Evolutionary conservation across 176 grass and related monocot species (phyloP).

Genomic region (Zea luxurians): DNA sequence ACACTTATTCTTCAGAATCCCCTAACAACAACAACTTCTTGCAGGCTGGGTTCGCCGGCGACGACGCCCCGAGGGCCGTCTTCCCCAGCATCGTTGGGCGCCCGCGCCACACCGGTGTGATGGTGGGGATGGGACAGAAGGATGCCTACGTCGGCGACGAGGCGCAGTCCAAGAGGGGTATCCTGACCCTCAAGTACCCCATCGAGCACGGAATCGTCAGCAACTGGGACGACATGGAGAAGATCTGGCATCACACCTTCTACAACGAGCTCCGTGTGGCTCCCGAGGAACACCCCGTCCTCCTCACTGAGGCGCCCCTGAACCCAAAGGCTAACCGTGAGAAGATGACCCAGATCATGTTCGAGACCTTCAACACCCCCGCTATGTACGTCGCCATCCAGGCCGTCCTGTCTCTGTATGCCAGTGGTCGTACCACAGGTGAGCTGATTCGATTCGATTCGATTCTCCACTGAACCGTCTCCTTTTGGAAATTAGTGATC

Average conservation of each 20-base stretch:
- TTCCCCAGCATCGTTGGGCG: slow-evolving; percentile 68
- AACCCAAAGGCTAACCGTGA: slow-evolving; percentile 82
- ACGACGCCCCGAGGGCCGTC: slow-evolving; percentile 70
- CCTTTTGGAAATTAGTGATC: too few species aligned
- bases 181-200: slow-evolving; percentile 74
- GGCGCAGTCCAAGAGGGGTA: slow-evolving; percentile 79
- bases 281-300: slow-evolving; percentile 68
- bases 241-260: slow-evolving; percentile 88
- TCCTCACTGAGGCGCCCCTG: slow-evolving; percentile 71
- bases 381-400: slow-evolving; percentile 86
- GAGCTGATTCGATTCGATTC: not conserved
- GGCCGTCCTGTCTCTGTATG: slow-evolving; percentile 72
- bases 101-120: slow-evolving; percentile 69
- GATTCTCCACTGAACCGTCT: too few species aligned
- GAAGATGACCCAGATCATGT: slow-evolving; percentile 88
- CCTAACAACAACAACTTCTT: not conserved
- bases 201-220: slow-evolving; percentile 75
- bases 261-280: slow-evolving; percentile 80
- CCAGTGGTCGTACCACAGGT: slow-evolving; percentile 82
- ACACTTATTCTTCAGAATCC: not conserved
- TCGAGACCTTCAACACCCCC: slow-evolving; percentile 77
- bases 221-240: slow-evolving; percentile 90
- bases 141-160: slow-evolving; percentile 73
- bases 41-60: slow-evolving; percentile 67
- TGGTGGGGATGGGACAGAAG: slow-evolving; percentile 83